These are phyloP conservation scores for Nitzschia sp. DNA, from an alignment of 108 stramenopile genomes.

Conservation along the genomic window DNA sequence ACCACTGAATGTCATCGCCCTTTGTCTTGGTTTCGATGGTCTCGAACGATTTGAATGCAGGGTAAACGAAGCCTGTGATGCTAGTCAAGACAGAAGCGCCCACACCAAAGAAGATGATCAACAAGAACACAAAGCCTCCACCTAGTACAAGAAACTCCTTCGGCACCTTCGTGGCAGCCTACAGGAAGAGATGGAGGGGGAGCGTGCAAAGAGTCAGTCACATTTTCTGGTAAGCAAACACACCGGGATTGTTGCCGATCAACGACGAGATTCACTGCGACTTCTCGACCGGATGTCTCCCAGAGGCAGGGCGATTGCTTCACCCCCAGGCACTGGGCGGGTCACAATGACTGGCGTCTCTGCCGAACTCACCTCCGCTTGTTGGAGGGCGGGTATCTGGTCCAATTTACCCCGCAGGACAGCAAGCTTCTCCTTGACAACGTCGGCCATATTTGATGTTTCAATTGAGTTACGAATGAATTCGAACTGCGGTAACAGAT, in stretches of 20 bases:
- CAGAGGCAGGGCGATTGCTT: too few species aligned
- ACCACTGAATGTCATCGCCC: constrained; percentile 93
- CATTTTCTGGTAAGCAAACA: too few species aligned
- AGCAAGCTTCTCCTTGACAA: constrained; percentile 57
- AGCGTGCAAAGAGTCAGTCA: too few species aligned
- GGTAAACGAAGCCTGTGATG: constrained; percentile 91
- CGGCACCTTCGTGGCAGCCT: constrained; percentile 76
- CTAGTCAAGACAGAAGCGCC: constrained; percentile 69
- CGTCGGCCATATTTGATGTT: constrained; percentile 37
- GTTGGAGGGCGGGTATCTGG: constrained; percentile 63
- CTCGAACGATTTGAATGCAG: constrained; percentile 82
- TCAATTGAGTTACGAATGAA: too few species aligned
- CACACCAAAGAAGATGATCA: constrained; percentile 72
- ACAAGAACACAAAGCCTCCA: constrained; percentile 42
- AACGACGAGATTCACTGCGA: too few species aligned
- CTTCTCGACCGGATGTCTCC: too few species aligned
- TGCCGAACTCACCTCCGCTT: constrained; percentile 75
- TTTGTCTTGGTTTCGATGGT: constrained; percentile 84
- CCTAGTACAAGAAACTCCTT: constrained; percentile 76
- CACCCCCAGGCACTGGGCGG: too few species aligned
- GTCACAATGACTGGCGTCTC: too few species aligned
- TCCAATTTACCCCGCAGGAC: constrained; percentile 70
- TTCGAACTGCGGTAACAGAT: too few species aligned
- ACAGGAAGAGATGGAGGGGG: neutral
- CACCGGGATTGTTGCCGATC: too few species aligned